These are phyloP conservation scores for Podaxis sp. DNA, from an alignment of 768 basidiomycete genomes.

Conservation along the genomic window DNA sequence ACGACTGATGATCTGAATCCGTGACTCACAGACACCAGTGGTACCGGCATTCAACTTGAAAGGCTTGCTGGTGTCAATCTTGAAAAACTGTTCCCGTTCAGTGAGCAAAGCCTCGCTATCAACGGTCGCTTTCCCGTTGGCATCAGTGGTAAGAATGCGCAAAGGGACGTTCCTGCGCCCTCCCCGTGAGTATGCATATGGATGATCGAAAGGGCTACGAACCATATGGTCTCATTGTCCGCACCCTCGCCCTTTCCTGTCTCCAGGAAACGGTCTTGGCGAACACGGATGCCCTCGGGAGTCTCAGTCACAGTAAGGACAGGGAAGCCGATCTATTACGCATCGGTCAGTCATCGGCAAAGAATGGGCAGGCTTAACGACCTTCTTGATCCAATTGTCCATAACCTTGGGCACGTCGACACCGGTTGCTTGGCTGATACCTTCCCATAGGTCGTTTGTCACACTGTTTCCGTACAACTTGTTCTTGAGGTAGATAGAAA, in stretches of 20 bases:
- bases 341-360: background rate
- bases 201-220: slow-evolving; percentile 8
- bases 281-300: slow-evolving; percentile 67
- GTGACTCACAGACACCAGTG: slow-evolving; percentile 77
- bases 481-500: slow-evolving; percentile 89
- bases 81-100: slow-evolving; percentile 64
- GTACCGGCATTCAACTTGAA: slow-evolving; percentile 94
- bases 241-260: slow-evolving; percentile 75
- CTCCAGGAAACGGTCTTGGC: slow-evolving; percentile 91
- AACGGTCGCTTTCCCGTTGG: slow-evolving; percentile 54
- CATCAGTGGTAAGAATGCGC: slow-evolving; percentile 62
- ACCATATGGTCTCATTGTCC: slow-evolving; percentile 91
- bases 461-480: slow-evolving; percentile 83
- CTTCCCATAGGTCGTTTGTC: slow-evolving; percentile 86
- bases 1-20: background rate
- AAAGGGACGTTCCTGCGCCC: slow-evolving; percentile 75
- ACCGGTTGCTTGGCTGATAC: slow-evolving; percentile 74
- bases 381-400: slow-evolving; percentile 90
- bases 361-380: slow-evolving; percentile 21
- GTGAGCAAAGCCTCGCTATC: slow-evolving; percentile 66
- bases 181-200: slow-evolving; percentile 3
- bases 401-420: slow-evolving; percentile 78
- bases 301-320: slow-evolving; percentile 85
- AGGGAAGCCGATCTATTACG: slow-evolving; percentile 70
- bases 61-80: slow-evolving; percentile 69